Conservation (phyloP, 352 stramenopile species). For the Pythium aquatile region DNA sequence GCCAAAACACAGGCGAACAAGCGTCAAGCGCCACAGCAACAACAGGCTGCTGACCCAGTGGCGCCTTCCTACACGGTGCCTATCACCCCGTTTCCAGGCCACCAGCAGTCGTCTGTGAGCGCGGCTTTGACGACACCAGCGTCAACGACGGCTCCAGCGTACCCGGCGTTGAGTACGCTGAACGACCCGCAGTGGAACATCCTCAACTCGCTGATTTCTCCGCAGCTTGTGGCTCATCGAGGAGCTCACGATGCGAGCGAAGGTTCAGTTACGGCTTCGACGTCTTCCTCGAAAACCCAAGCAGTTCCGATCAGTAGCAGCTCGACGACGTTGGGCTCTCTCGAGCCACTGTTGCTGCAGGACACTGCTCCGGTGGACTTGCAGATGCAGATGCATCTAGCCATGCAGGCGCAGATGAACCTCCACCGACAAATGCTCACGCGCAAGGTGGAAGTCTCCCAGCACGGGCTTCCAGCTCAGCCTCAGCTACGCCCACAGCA, state of each 20-base stretch:
- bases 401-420: conserved; percentile 89
- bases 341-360: background rate
- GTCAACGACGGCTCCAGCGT: background rate
- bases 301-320: background rate
- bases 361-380: conserved; percentile 31
- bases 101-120: background rate
- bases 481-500: conserved; percentile 27
- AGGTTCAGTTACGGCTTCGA: background rate
- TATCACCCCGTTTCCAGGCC: background rate
- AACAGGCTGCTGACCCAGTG: background rate
- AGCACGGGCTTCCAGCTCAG: conserved; percentile 39
- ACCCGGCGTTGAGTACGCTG: conserved; percentile 34
- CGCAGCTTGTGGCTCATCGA: conserved; percentile 34
- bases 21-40: background rate
- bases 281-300: background rate
- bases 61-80: background rate
- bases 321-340: background rate
- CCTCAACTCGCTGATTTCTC: conserved; percentile 75
- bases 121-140: background rate
- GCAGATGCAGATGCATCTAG: conserved; percentile 83
- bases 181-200: conserved; percentile 79
- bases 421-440: conserved; percentile 82
- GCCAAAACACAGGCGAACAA: background rate
- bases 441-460: conserved; percentile 77
- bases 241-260: background rate